These are phyloP conservation scores for Colletotrichum cereale DNA, from an alignment of 2,329 filamentous ascomycete species.

Conservation along the genomic window DNA sequence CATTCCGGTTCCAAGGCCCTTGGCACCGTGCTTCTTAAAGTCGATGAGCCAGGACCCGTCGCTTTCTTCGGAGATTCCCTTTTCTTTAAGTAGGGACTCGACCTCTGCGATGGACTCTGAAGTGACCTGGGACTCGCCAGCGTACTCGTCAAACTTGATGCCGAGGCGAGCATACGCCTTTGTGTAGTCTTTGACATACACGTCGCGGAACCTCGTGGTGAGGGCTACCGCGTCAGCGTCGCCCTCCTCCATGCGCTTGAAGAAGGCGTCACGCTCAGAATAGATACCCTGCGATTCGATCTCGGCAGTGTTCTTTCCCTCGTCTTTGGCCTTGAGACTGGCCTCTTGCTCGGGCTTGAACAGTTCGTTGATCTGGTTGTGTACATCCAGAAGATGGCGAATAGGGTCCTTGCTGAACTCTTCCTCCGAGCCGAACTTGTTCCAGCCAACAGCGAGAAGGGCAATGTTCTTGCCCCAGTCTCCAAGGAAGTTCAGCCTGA, in stretches of 20 bases:
- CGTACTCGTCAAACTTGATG: conserved; percentile 73
- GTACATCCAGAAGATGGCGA: conserved; percentile 79
- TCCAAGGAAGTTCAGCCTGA: conserved; percentile 80
- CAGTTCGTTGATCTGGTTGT: conserved; percentile 75
- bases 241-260: conserved; percentile 71
- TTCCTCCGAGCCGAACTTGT: conserved; percentile 76
- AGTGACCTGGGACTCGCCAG: conserved; percentile 73
- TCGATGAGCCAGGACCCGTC: conserved; percentile 78
- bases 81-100: conserved; percentile 68
- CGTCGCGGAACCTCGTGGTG: conserved; percentile 69
- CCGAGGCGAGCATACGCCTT: conserved; percentile 71
- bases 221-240: conserved; percentile 67
- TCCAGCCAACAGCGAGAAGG: conserved; percentile 76
- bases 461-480: conserved; percentile 83
- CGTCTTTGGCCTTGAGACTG: conserved; percentile 63
- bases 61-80: conserved; percentile 71
- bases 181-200: conserved; percentile 70
- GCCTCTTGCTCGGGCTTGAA: conserved; percentile 72
- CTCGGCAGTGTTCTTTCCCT: conserved; percentile 57
- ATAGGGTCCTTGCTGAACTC: conserved; percentile 75
- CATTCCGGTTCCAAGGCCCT: conserved; percentile 76
- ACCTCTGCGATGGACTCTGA: conserved; percentile 68
- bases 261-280: conserved; percentile 70
- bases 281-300: conserved; percentile 59
- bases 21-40: conserved; percentile 75